Evolutionary conservation across 2,329 filamentous ascomycete species (phyloP).

Genomic region (Dichotomopilus funicola): DNA sequence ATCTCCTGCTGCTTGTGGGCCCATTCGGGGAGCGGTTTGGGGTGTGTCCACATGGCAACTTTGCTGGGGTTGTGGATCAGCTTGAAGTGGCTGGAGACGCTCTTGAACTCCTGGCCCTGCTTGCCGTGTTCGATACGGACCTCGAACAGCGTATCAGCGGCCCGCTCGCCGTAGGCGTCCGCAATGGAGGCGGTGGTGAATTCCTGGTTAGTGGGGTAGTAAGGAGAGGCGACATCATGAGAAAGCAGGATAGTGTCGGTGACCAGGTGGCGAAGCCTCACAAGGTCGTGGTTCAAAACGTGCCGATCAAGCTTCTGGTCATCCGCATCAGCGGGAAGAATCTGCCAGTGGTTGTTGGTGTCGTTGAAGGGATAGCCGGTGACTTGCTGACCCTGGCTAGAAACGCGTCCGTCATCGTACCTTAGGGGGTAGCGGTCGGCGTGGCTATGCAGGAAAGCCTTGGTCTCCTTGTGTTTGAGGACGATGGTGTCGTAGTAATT

Average conservation of each 20-base stretch:
- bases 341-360: slow-evolving; percentile 98
- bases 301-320: slow-evolving; percentile 52
- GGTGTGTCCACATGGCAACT: slow-evolving; percentile 99
- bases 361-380: slow-evolving; percentile 98
- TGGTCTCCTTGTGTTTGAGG: slow-evolving; percentile 94
- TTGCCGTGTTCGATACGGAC: slow-evolving; percentile 85
- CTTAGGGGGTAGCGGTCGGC: slow-evolving; percentile 81
- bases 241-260: slow-evolving; percentile 84
- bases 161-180: slow-evolving; percentile 65
- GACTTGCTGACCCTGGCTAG: slow-evolving; percentile 95
- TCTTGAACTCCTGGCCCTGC: slow-evolving; percentile 75
- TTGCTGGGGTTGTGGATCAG: slow-evolving; percentile 90
- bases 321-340: slow-evolving; percentile 63
- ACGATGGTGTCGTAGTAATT: slow-evolving; percentile 86
- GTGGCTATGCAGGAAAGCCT: slow-evolving; percentile 92
- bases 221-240: slow-evolving; percentile 95
- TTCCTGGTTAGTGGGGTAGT: slow-evolving; percentile 95
- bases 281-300: slow-evolving; percentile 76
- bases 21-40: slow-evolving; percentile 93
- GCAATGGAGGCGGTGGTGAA: slow-evolving; percentile 77
- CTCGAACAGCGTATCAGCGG: slow-evolving; percentile 89
- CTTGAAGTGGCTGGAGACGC: slow-evolving; percentile 89
- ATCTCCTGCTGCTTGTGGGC: slow-evolving; percentile 96
- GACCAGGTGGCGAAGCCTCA: slow-evolving; percentile 78
- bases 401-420: slow-evolving; percentile 95